Evolutionary conservation across 345 rosid species (phyloP).

Genomic region (Capsella bursapastoris): DNA sequence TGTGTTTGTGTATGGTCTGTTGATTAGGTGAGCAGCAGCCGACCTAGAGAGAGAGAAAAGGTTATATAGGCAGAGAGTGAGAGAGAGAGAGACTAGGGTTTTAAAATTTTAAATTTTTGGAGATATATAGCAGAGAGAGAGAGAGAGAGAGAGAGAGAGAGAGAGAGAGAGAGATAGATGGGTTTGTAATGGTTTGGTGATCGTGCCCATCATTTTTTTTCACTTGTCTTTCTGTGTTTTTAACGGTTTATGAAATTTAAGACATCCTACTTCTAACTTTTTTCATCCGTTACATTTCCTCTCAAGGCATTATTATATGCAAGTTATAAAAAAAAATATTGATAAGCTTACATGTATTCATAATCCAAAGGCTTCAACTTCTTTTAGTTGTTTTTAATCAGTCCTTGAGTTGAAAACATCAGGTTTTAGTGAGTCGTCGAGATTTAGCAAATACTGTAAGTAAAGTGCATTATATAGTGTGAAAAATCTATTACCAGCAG

Average conservation of each 20-base stretch:
- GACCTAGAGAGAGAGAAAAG: conserved; percentile 62
- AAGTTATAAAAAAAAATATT: neutral
- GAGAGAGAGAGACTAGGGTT: conserved; percentile 36
- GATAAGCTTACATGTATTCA: neutral
- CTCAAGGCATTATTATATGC: conserved; percentile 22
- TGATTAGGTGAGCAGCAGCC: conserved; percentile 55
- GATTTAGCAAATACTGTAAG: neutral
- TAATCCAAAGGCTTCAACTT: too few relatives aligned
- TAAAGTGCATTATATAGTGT: neutral
- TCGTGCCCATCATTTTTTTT: conserved; percentile 50
- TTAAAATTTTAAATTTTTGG: conserved; percentile 18
- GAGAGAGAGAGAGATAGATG: neutral
- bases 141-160: neutral
- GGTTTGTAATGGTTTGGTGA: conserved; percentile 33
- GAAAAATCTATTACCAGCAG: neutral
- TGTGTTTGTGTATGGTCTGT: conserved; percentile 46
- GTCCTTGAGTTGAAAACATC: neutral
- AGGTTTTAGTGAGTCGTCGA: neutral
- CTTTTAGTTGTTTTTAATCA: neutral
- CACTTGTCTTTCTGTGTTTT: conserved; percentile 58
- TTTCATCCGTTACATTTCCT: conserved; percentile 6
- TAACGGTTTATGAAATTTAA: conserved; percentile 61
- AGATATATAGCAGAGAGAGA: conserved; percentile 5
- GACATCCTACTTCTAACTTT: conserved; percentile 6
- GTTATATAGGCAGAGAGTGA: conserved; percentile 5